Conservation (phyloP, 495 filamentous ascomycete species). For the Podospora appendiculata region DNA sequence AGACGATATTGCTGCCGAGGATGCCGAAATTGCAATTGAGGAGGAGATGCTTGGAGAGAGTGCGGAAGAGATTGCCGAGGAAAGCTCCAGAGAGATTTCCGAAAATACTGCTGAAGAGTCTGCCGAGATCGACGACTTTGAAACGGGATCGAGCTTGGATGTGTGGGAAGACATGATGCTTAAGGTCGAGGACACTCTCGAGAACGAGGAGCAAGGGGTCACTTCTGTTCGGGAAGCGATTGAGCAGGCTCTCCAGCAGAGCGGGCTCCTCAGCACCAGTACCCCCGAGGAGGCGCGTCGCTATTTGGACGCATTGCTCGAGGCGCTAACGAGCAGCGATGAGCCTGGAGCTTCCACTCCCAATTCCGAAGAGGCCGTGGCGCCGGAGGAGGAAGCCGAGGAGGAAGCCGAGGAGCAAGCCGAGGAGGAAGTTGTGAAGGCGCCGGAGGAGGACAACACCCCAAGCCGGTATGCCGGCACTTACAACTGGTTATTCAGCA, state of each 20-base stretch:
- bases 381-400: neutral
- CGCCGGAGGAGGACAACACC: neutral
- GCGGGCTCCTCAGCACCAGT: slow-evolving; percentile 30
- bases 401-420: neutral
- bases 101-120: slow-evolving; percentile 6
- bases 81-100: neutral
- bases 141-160: slow-evolving; percentile 11
- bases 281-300: slow-evolving; percentile 25
- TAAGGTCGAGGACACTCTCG: slow-evolving; percentile 47
- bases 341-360: neutral
- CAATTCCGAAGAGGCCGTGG: neutral
- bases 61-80: slow-evolving; percentile 1
- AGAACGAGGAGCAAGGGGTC: slow-evolving; percentile 43
- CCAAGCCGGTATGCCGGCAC: neutral
- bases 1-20: slow-evolving; percentile 12
- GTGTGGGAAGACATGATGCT: slow-evolving; percentile 47
- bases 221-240: slow-evolving; percentile 35
- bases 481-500: too few relatives aligned
- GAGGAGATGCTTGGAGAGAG: slow-evolving; percentile 5
- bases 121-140: slow-evolving; percentile 7
- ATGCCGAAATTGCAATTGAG: slow-evolving; percentile 6
- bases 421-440: neutral
- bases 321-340: slow-evolving; percentile 24
- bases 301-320: slow-evolving; percentile 33
- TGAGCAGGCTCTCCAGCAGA: slow-evolving; percentile 34